Evolutionary conservation across 257 asterid species (phyloP), one percentile per base, ranked within the genome.

Genomic region (Jacaranda copaia): DNA sequence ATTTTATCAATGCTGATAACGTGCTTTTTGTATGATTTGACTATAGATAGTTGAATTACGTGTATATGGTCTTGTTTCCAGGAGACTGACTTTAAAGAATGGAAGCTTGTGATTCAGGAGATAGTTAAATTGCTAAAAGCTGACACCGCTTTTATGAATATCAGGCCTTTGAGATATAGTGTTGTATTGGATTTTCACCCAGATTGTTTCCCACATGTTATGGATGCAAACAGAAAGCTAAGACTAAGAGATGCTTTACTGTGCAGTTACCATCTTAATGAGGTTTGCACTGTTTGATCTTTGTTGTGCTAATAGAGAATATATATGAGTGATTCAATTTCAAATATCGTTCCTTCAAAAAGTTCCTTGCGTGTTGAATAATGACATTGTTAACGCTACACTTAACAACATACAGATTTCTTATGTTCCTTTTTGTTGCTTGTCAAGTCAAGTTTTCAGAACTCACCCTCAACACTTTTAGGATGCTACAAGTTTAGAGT

Each of bases 51-150:
- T 69, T 74, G 78, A 79, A 74, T 86, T 75, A 72, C 76, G 12
- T 72, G 15, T 64, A 19, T 39, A 66, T 82, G 83, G 25, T 82
- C 78, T 82, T 88, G 73, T 86, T 81, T 88, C 84, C 98, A 95
- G 97, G 99, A 95, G 74, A 90, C 90, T 73, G 99, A 95, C 83
- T 95, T 90, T 80, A 95, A 85, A 88, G 99, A 95, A 76, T 95
- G 99, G 99, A 95, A 95, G 91, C 88, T 95, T 81, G 97, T 93
- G 84, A 88, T 93, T 85, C 97, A 95, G 85, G 99, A 95, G 84
- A 93, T 93, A 77, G 97, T 85, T 79, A 91, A 90, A 86, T 95
- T 95, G 88, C 93, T 93, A 79, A 95, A 93, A 89, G 98, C 91
- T 81, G 98, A 95, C 88, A 86, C 99, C 66, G 85, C 92, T 89